Base-by-base conservation (phyloP, 352 stramenopile species). In the Phytopythium vexans region DNA sequence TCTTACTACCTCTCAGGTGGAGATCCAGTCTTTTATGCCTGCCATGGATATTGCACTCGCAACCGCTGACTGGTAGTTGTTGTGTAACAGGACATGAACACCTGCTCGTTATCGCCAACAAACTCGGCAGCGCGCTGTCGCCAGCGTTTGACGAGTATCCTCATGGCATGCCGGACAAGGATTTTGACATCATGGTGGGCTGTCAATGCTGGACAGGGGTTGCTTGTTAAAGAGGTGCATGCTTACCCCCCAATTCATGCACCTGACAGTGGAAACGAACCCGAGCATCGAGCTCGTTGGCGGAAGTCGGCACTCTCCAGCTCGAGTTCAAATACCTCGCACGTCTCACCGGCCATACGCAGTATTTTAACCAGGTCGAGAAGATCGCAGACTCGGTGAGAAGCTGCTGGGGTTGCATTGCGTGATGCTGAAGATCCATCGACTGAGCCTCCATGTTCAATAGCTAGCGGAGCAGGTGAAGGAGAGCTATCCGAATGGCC, bases 291-390 rank as follows among this genome's bases (percentile, higher is more conserved):
- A 71, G 72, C 35, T 85, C 78, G 7, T 47, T 92, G 10, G 72
- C 83, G 10, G 83, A 92, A 58, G 72, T 82, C 1, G 80, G 78
- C 2, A 85, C 79, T 21, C 61, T 94, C 16, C 82, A 94, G 45
- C 66, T 94, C 42, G 83, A 94, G 54, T 94, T 92, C 49, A 89
- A 92, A 66, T 92, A 88, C 55, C 66, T 94, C 16, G 65, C 79
- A 0, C 58, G 64, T 1, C 63, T 88, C 14, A 94, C 81, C 0
- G 67, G 74, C 41, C 76, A 89, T 38, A 49, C 54, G 5, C 71
- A 77, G 43, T 94, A 90, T 54, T 56, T 69, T 47, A 62, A 88
- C 51, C 77, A 86, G 52, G 82, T 90, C 27, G 78, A 93, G 42
- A 63, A 60, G 35, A 79, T 91, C 58, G 86, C 82, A 52, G 67